Conservation (phyloP, 176 grass and related monocot species). For the Carex myosuroides region DNA sequence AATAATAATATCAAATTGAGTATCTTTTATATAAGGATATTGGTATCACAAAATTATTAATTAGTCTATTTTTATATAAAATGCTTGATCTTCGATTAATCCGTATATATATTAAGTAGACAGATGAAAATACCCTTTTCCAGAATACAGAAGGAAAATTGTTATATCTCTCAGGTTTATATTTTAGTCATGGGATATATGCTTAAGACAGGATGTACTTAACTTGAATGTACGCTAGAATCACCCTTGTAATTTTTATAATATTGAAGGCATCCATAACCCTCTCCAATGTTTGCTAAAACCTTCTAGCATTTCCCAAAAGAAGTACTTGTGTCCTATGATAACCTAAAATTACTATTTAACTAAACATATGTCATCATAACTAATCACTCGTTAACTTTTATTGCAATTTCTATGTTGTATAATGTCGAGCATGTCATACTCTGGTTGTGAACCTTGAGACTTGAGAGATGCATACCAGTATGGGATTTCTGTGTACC, state of each 20-base stretch:
- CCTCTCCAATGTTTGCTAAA: neutral
- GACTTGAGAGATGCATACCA: slow-evolving; percentile 17
- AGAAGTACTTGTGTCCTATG: neutral
- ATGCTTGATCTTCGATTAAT: neutral
- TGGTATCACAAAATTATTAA: neutral
- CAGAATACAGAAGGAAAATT: neutral
- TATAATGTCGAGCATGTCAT: neutral
- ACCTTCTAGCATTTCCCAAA: neutral
- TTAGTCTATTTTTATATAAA: neutral
- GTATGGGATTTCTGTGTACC: slow-evolving; percentile 1
- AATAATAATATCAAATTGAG: neutral
- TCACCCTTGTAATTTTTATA: neutral
- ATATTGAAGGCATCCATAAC: neutral
- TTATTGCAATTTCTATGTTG: neutral
- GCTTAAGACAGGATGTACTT: neutral
- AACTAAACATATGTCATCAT: neutral
- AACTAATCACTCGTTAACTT: neutral
- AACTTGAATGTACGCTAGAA: neutral
- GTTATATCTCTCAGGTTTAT: neutral
- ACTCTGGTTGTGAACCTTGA: neutral
- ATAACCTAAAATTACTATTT: neutral
- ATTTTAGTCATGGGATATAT: neutral
- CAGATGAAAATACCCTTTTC: neutral
- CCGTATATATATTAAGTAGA: neutral
- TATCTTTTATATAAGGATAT: neutral